phyloP scores from a whole-genome alignment of 495 filamentous ascomycete genomes.

The Monascus purpureus region DNA sequence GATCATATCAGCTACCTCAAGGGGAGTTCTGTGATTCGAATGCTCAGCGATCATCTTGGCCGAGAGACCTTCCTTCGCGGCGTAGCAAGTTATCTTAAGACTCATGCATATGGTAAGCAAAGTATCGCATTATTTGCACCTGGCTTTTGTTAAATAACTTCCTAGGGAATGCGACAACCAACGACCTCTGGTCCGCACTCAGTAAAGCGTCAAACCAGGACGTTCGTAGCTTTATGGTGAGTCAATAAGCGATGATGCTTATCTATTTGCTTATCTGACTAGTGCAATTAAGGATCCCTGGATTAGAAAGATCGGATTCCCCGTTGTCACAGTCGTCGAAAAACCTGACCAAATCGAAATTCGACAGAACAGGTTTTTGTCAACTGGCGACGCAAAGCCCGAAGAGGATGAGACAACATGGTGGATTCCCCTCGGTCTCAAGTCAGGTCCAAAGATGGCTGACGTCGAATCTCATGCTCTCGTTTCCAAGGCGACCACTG shows the following conservation, averaged over 20 bases:
- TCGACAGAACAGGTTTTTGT: conserved; percentile 76
- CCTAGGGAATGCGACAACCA: conserved; percentile 77
- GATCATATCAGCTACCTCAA: conserved; percentile 93
- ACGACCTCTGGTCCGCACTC: conserved; percentile 84
- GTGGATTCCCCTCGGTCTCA: conserved; percentile 86
- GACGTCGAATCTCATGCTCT: conserved; percentile 39
- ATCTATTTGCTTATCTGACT: conserved; percentile 4
- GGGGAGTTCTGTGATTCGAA: conserved; percentile 87
- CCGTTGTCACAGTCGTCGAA: conserved; percentile 74
- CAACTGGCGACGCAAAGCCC: conserved; percentile 78
- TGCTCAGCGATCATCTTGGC: conserved; percentile 79
- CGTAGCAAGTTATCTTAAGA: conserved; percentile 76
- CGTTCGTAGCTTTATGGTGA: conserved; percentile 71
- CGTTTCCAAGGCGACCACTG: conserved; percentile 57
- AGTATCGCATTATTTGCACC: neutral
- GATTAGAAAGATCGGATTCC: conserved; percentile 92
- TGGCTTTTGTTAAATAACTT: neutral
- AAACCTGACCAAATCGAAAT: conserved; percentile 67
- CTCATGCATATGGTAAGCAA: conserved; percentile 54
- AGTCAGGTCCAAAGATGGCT: conserved; percentile 31
- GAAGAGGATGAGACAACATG: conserved; percentile 86
- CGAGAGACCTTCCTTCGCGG: conserved; percentile 76
- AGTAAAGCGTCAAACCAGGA: conserved; percentile 80
- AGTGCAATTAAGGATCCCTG: conserved; percentile 49
- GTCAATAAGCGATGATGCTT: conserved; percentile 2